Evolutionary conservation across 768 basidiomycete genomes (phyloP), one percentile per base, ranked within the genome.

Genomic region (Amanita inopinata): DNA sequence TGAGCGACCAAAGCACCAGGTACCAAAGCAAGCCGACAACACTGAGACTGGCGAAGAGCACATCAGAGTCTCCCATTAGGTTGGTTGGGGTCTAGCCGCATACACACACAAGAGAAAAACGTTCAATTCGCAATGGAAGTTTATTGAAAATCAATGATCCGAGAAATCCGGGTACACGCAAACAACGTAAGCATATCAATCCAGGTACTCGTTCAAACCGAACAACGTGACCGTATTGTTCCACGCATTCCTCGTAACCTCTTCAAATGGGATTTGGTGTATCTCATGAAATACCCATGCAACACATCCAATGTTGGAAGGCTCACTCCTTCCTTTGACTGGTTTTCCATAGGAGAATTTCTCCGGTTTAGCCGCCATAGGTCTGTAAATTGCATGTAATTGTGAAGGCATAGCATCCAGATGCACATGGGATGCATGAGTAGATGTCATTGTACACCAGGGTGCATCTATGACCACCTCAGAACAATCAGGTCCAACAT

Each of bases 251-350:
- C 76, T 71, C 3, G 69, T 62, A 0, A 89, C 60, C 42, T 69
- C 64, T 47, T 82, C 75, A 19, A 83, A 61, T 0, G 72, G 45
- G 4, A 73, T 54, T 2, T 62, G 68, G 12, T 70, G 62, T 31
- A 78, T 48, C 46, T 56, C 56, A 51, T 69, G 68, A 8, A 88
- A 63, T 8, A 85, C 75, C 77, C 81, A 86, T 15, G 83, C 88
- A 7, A 89, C 76, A 18, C 70, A 72, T 4, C 80, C 81, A 17
- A 82, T 71, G 1, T 71, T 62, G 25, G 59, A 62, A 3, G 87
- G 84, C 52, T 90, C 88, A 51, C 82, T 86, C 31, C 88, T 66
- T 2, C 85, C 83, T 59, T 88, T 89, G 32, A 87, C 78, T 2
- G 75, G 64, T 47, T 70, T 73, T 0, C 78, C 82, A 7, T 51